A percentile compares a stretch with the other conserved stretches of the same genome.
These are phyloP conservation scores for Zoysia japonica DNA, from an alignment of 176 grass and related monocot genomes.

Conservation along the genomic window DNA sequence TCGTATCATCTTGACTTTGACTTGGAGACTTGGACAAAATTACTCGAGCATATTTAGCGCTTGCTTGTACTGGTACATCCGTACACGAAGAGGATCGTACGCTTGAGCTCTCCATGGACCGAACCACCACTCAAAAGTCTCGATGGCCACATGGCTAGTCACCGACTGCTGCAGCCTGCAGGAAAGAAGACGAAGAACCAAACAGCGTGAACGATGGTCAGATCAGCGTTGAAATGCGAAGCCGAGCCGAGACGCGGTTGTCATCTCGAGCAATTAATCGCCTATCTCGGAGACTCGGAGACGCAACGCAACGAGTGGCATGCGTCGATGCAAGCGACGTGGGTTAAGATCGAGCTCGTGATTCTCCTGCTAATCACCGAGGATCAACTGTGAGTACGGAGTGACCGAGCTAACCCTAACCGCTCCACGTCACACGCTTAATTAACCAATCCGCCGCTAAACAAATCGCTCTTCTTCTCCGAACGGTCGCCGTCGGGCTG, in stretches of 20 bases:
- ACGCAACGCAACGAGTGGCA: background rate
- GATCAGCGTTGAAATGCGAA: background rate
- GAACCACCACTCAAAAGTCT: background rate
- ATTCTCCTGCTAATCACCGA: background rate
- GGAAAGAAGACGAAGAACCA: background rate
- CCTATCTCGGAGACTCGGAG: background rate
- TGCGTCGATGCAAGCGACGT: background rate
- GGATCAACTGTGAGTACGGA: background rate
- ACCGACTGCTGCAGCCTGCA: background rate
- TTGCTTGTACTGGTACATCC: background rate
- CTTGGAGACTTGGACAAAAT: background rate
- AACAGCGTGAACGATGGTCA: background rate
- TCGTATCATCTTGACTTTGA: background rate
- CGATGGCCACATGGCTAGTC: background rate
- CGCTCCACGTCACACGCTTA: background rate
- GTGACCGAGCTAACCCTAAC: background rate
- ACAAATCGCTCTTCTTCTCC: too few species aligned
- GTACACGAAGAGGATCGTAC: background rate
- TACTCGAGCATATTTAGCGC: background rate
- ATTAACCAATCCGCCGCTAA: background rate
- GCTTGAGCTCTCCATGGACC: background rate
- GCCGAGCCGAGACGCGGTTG: background rate
- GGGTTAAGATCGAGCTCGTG: background rate
- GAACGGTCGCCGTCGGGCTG: slow-evolving; percentile 11
- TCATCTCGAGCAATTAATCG: background rate